phyloP scores from a whole-genome alignment of 2,329 filamentous ascomycete species.

The Macroventuria anomochaeta region DNA sequence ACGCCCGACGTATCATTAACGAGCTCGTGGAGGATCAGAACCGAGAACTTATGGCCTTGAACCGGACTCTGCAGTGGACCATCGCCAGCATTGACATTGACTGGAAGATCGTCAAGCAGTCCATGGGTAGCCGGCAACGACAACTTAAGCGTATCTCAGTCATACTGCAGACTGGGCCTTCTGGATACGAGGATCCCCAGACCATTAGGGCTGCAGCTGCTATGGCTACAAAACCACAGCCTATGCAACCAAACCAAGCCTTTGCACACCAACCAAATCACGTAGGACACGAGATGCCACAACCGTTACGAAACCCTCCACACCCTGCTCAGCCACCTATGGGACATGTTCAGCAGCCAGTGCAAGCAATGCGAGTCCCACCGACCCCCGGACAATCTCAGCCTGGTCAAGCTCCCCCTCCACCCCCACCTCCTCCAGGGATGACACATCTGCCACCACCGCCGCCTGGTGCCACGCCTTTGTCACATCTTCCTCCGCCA shows the following conservation, averaged over 20 bases:
- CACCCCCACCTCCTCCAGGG: constrained; percentile 5
- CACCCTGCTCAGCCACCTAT: constrained; percentile 1
- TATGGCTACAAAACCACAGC: constrained; percentile 12
- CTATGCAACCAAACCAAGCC: constrained; percentile 6
- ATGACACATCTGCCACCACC: neutral
- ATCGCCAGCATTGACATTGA: constrained; percentile 39
- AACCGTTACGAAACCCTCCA: constrained; percentile 14
- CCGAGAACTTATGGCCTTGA: constrained; percentile 26
- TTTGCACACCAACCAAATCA: constrained; percentile 8
- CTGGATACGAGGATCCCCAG: constrained; percentile 21
- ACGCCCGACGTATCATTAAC: constrained; percentile 33
- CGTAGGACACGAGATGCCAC: constrained; percentile 7
- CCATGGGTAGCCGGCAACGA: constrained; percentile 17
- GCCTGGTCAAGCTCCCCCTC: constrained; percentile 1
- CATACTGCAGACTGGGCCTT: constrained; percentile 39
- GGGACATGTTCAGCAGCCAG: constrained; percentile 1
- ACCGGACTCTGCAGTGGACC: constrained; percentile 33
- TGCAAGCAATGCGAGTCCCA: constrained; percentile 2
- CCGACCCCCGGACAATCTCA: constrained; percentile 1
- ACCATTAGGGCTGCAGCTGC: neutral
- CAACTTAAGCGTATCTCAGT: constrained; percentile 35
- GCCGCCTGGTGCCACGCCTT: neutral
- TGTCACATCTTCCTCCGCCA: neutral
- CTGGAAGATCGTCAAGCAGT: constrained; percentile 28
- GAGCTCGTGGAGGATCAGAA: constrained; percentile 40